Evolutionary conservation across 495 filamentous ascomycete species (phyloP), one percentile per base, ranked within the genome.

Genomic region (Hypoxylon perforatum): DNA sequence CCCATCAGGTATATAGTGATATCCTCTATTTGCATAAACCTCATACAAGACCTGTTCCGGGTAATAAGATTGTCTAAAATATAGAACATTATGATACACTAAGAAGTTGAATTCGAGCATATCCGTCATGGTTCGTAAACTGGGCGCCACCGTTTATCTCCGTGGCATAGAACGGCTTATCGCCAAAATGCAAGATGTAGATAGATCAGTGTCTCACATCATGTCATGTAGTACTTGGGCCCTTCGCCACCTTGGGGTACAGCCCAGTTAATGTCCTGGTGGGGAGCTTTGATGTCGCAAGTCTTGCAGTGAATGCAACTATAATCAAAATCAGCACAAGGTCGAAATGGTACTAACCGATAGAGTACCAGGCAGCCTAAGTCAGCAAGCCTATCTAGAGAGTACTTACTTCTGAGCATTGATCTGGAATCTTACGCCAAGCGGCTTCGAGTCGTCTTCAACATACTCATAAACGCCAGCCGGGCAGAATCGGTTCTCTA

Each of bases 231-330:
- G 76, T 99, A 99, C 76, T 98, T 97, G 4, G 95, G 95, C 1
- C 95, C 95, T 77, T 97, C 95, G 19, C 95, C 95, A 56, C 96
- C 95, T 76, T 97, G 92, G 18, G 95, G 95, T 3, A 94, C 94
- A 56, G 91, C 85, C 93, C 94, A 97, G 78, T 96, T 96, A 76
- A 98, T 98, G 76, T 97, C 95, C 79, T 99, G 95, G 50, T 88
- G 86, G 2, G 95, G 95, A 11, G 90, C 94, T 82, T 99, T 99
- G 77, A 99, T 98, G 78, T 99, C 95, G 74, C 95, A 99, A 3
- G 95, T 98, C 86, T 99, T 99, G 83, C 95, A 99, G 78, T 99
- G 95, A 57, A 99, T 95, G 76, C 95, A 99, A 77, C 94, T 96
- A 28, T 19, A 23, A 19, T 18, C 12, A 44, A 23, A 19, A 58